Base-by-base conservation (phyloP, 1,139 yeast species). In the Zygosaccharomyces sapae region DNA sequence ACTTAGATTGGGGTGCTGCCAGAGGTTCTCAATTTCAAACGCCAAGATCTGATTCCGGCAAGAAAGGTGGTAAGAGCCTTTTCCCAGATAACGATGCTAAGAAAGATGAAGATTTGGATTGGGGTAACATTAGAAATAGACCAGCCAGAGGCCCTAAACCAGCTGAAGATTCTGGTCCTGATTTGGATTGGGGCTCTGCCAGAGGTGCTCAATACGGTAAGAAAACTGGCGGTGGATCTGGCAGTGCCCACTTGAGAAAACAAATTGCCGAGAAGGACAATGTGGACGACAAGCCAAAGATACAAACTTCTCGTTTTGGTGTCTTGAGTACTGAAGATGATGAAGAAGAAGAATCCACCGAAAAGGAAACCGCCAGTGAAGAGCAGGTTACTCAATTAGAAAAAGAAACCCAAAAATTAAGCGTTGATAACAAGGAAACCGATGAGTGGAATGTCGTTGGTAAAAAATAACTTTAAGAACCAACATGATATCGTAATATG, bases 401-500 rank as follows among this genome's bases (percentile, higher is more conserved):
- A 51, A 55, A 70, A 46, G 71, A 72, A 34, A 71, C 82, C 40
- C 71, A 76, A 37, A 71, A 74, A 45, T 52, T 64, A 44, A 44
- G 56, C 41, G 59, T 63, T 37, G 59, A 56, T 5, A 60, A 58
- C 41, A 37, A 37, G 24, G 60, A 52, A 29, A 65, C 66, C 46
- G 84, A 72, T 50, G 85, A 80, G 41, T 81, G 87, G 87, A 81
- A 80, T 67, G 79, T 77, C 57, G 86, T 80, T 56, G 75, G 79
- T 58, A 77, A 79, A 59, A 69, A 70, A 58, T 61, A 55, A 53
- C 34, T 9, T 27, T 27, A 9, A 10, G n/a, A 5, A 4, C 9
- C 12, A 27, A 10, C 31, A 5, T 10, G 31, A 27, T 10, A 27
- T 27, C 5, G n/a, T 9, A 9, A 12, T 27, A 27, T 9, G 12